phyloP scores from a whole-genome alignment of 257 asterid genomes.

The Perilla frutescens region DNA sequence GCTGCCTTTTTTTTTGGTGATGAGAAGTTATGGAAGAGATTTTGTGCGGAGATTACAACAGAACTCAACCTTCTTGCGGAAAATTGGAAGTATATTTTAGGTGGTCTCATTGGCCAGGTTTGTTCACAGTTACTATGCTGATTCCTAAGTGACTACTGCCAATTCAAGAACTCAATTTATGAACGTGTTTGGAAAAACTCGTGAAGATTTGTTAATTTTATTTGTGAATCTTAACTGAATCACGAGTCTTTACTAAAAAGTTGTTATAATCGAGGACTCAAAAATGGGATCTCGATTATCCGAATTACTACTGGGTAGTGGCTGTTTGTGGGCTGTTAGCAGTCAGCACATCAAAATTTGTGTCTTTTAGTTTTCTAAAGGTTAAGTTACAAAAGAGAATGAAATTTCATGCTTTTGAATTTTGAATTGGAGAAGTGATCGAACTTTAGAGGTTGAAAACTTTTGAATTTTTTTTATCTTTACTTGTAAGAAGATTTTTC shows the following conservation, averaged over 20 bases:
- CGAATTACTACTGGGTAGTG: not conserved
- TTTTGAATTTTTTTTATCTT: not conserved
- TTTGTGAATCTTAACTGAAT: constrained; percentile 4
- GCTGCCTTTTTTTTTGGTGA: constrained; percentile 13
- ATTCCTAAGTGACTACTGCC: constrained; percentile 11
- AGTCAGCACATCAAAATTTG: not conserved
- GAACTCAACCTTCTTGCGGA: constrained; percentile 85
- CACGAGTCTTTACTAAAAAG: constrained; percentile 8
- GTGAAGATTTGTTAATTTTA: not conserved
- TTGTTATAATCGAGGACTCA: not conserved
- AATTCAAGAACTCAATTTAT: constrained; percentile 24
- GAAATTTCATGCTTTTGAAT: constrained; percentile 1
- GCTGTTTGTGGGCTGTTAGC: not conserved
- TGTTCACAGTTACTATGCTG: constrained; percentile 23
- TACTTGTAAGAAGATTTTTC: not conserved
- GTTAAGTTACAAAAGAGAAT: not conserved
- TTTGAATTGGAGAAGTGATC: not conserved
- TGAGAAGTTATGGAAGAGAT: constrained; percentile 78
- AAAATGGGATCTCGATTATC: constrained; percentile 7
- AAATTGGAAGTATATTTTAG: constrained; percentile 79
- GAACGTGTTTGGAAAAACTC: constrained; percentile 4
- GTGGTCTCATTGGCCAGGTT: constrained; percentile 78
- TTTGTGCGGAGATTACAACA: constrained; percentile 70
- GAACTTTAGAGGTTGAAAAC: constrained; percentile 15
- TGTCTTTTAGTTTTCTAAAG: constrained; percentile 1